Conservation (phyloP, 768 basidiomycete species). For the Neoboletus magnificus region DNA sequence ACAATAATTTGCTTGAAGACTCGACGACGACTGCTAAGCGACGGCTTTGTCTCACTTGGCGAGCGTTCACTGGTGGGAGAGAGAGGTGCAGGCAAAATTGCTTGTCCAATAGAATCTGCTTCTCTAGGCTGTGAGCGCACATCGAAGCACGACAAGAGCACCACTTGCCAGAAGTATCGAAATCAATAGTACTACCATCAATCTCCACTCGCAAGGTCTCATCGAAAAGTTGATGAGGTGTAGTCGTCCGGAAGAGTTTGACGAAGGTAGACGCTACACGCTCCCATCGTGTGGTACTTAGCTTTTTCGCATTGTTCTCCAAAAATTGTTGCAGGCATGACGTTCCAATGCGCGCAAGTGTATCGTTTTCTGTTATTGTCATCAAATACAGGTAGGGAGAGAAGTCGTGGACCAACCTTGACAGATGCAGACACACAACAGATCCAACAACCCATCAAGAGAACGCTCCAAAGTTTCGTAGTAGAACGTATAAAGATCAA, state of each 20-base stretch:
- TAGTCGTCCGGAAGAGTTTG: conserved; percentile 95
- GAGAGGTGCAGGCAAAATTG: conserved; percentile 85
- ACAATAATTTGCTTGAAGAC: conserved; percentile 99
- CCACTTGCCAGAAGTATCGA: conserved; percentile 43
- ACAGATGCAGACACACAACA: conserved; percentile 95
- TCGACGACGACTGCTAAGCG: conserved; percentile 68
- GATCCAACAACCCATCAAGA: conserved; percentile 89
- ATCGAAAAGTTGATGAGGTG: conserved; percentile 95
- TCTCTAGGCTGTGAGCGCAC: conserved; percentile 5
- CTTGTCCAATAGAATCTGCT: conserved; percentile 55
- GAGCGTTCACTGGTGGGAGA: conserved; percentile 65
- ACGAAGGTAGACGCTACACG: conserved; percentile 89
- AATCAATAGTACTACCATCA: conserved; percentile 53
- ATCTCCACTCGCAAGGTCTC: conserved; percentile 85
- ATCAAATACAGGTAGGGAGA: conserved; percentile 1
- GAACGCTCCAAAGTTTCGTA: conserved; percentile 88
- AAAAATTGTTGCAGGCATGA: conserved; percentile 95
- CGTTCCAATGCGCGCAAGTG: conserved; percentile 94
- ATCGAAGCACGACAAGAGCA: neutral
- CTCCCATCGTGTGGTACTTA: conserved; percentile 86
- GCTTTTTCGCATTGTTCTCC: conserved; percentile 87
- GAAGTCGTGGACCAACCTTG: conserved; percentile 65
- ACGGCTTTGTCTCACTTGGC: conserved; percentile 47
- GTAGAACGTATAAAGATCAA: conserved; percentile 94
- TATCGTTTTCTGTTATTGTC: conserved; percentile 80